Percentiles rank a stretch among this genome's conserved stretches.
Evolutionary conservation across 2,329 filamentous ascomycete genomes (phyloP).

Genomic region (Fusarium buharicum): DNA sequence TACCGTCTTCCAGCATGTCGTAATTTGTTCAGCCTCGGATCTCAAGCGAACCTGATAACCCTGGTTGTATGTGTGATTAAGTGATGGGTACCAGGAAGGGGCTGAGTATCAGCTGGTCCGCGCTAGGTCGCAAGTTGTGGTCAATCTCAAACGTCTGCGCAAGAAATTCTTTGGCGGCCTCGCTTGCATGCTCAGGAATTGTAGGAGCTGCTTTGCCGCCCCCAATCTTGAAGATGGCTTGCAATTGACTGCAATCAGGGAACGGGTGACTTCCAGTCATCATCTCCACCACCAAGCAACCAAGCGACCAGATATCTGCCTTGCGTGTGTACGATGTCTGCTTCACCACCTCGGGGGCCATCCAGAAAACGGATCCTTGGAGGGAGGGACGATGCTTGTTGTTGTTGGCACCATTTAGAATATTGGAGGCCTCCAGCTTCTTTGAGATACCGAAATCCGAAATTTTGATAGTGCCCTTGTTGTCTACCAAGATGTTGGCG

Average conservation of each 20-base stretch:
- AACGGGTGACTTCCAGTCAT: conserved; percentile 97
- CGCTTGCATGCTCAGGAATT: conserved; percentile 85
- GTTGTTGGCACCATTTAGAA: conserved; percentile 75
- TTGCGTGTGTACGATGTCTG: conserved; percentile 98
- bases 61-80: conserved; percentile 27
- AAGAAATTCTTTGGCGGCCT: conserved; percentile 85
- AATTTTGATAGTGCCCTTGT: conserved; percentile 98
- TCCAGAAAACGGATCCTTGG: conserved; percentile 99
- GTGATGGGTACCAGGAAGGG: conserved; percentile 82
- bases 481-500: conserved; percentile 97
- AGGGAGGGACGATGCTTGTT: conserved; percentile 80
- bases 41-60: conserved; percentile 2
- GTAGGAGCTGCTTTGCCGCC: conserved; percentile 87
- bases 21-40: conserved; percentile 11
- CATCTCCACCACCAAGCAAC: conserved; percentile 98
- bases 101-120: conserved; percentile 87
- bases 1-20: conserved; percentile 11
- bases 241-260: conserved; percentile 95
- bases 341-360: conserved; percentile 98
- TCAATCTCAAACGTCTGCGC: conserved; percentile 94
- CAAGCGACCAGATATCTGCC: conserved; percentile 98
- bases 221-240: conserved; percentile 98
- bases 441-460: conserved; percentile 99
- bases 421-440: conserved; percentile 91
- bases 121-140: conserved; percentile 89